Base-by-base conservation (phyloP, 345 rosid genomes). In the Brassica carinata region DNA sequence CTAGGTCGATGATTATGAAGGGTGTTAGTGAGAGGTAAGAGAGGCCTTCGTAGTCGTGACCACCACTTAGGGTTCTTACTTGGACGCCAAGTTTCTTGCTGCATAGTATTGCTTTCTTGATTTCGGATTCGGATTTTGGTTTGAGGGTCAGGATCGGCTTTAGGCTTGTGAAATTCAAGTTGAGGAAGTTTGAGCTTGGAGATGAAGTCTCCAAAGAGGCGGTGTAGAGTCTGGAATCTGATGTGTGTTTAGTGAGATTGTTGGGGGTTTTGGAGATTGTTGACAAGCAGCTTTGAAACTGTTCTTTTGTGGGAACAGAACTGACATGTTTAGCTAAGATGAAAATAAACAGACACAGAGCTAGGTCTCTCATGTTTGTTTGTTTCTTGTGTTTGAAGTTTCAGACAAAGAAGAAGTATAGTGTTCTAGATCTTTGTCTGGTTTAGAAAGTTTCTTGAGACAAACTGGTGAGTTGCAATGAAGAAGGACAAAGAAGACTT, bases 41-140 rank as follows among this genome's bases (percentile, higher is more conserved):
- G 51, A 89, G 80, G 30, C 91, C 97, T 71, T 89, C 97, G 45
- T 84, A 89, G 79, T 91, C 96, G 64, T 89, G 94, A 53, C 96
- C 96, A 4, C 97, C 97, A 48, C 97, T 90, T 8, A 90, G 64
- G 65, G 86, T 87, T 73, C 86, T 85, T 33, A 92, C 69, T 58
- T 87, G 88, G 4, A 85, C 74, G 2, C 83, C 88, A 59, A 65
- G 78, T 66, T 48, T 64, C 74, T 19, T 82, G 80, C 74, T 86
- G 62, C 77, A 90, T 85, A 73, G 77, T 6, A 92, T 77, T 18
- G 91, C 10, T 4, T 75, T 87, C 34, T 72, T 87, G 36, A 90
- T 83, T 69, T 89, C 90, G 40, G 88, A 65, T 43, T 73, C 85
- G 1, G 77, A 82, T 1, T 34, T 65, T 0, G 94, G 85, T 43